A percentile compares a stretch with the other conserved stretches of the same genome.
These are phyloP conservation scores for Daldinia childiae DNA, from an alignment of 495 filamentous ascomycete genomes.

Conservation along the genomic window DNA sequence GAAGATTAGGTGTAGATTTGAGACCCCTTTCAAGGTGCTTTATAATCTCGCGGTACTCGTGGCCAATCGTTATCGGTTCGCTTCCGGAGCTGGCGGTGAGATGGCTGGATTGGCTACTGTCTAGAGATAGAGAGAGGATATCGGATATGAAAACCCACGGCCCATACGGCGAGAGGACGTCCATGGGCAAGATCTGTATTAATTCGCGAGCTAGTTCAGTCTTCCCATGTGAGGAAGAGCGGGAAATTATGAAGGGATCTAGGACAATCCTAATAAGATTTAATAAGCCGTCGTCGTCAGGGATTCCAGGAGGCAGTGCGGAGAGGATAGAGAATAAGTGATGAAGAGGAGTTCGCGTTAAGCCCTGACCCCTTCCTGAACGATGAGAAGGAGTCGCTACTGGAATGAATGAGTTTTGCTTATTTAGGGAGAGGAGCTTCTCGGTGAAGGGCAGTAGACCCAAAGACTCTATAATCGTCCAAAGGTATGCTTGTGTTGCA, in stretches of 20 bases:
- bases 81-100: constrained; percentile 46
- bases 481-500: constrained; percentile 67
- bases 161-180: constrained; percentile 51
- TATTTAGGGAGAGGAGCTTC: constrained; percentile 66
- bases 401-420: constrained; percentile 51
- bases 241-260: constrained; percentile 51
- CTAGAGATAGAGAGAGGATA: constrained; percentile 39
- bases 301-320: constrained; percentile 51
- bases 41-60: constrained; percentile 75
- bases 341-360: constrained; percentile 56
- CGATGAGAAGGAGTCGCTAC: constrained; percentile 63
- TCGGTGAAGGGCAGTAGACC: constrained; percentile 83
- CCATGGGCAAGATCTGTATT: constrained; percentile 50
- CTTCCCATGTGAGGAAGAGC: constrained; percentile 46
- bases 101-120: constrained; percentile 47
- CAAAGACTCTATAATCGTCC: constrained; percentile 68
- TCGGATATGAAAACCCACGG: constrained; percentile 56
- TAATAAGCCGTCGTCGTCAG: constrained; percentile 54
- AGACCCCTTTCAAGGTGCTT: constrained; percentile 73
- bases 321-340: constrained; percentile 62
- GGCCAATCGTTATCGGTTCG: constrained; percentile 52
- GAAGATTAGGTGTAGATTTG: constrained; percentile 55
- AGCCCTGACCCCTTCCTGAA: constrained; percentile 50
- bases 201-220: constrained; percentile 55
- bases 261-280: constrained; percentile 55